A percentile compares a stretch with the other conserved stretches of the same genome.
Conservation (phyloP, 768 basidiomycete species). For the Naganishia vishniacii region DNA sequence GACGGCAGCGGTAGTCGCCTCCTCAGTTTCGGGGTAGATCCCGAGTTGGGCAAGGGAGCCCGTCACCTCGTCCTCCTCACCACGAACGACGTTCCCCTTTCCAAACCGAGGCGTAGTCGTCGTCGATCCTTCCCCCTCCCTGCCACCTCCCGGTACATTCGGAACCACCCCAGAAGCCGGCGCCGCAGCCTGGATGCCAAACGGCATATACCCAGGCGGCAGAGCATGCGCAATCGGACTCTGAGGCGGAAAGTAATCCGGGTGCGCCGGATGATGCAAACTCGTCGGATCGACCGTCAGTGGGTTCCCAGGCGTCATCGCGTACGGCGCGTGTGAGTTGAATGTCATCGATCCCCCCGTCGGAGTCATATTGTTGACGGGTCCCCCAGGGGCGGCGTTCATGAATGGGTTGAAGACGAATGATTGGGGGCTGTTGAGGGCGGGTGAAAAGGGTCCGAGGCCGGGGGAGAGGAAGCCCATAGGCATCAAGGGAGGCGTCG, state of each 20-base stretch:
- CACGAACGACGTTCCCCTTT: no score
- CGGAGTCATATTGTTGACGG: slow-evolving; percentile 42
- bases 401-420: slow-evolving; percentile 54
- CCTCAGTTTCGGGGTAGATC: background rate
- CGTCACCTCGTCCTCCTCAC: background rate
- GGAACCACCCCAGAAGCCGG: no score
- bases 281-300: slow-evolving; percentile 2
- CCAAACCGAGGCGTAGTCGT: background rate
- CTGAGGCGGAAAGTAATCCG: slow-evolving; percentile 27
- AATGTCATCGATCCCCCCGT: slow-evolving; percentile 1
- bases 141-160: no score
- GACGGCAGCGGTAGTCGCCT: background rate
- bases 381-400: slow-evolving; percentile 63
- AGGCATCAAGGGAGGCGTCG: slow-evolving; percentile 51
- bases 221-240: slow-evolving; percentile 6
- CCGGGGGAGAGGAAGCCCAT: slow-evolving; percentile 48
- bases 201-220: background rate
- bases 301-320: slow-evolving; percentile 21
- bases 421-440: slow-evolving; percentile 52
- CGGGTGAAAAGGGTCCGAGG: slow-evolving; percentile 61
- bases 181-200: background rate
- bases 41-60: background rate
- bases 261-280: slow-evolving; percentile 16
- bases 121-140: background rate
- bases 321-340: slow-evolving; percentile 18